Evolutionary conservation across 257 asterid genomes (phyloP).

Genomic region (Gentiana macrophylla): DNA sequence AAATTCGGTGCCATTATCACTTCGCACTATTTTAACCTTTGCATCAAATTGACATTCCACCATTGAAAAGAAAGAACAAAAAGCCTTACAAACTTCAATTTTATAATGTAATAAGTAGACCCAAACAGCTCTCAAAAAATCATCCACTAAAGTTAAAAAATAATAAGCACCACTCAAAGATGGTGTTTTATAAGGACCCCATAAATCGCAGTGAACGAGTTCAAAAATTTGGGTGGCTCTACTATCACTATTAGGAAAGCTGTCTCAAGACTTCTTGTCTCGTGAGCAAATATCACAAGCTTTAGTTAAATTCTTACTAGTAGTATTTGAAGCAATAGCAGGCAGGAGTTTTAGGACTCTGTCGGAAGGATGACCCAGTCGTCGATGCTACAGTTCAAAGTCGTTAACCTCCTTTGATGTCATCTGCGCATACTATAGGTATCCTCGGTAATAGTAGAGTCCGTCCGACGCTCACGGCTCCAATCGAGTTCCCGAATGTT

Average conservation of each 20-base stretch:
- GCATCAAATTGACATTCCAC: not conserved
- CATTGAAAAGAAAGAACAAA: not conserved
- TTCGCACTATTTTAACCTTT: not conserved
- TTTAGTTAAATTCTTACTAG: too few species aligned
- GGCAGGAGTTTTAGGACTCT: too few species aligned
- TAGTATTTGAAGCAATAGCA: too few species aligned
- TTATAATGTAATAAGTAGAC: not conserved
- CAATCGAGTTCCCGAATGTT: not conserved
- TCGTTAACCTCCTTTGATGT: too few species aligned
- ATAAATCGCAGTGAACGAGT: not conserved
- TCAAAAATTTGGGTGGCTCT: not conserved
- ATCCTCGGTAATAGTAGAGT: not conserved
- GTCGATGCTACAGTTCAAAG: too few species aligned
- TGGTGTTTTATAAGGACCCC: not conserved
- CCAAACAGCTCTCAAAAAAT: not conserved
- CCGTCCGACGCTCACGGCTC: not conserved
- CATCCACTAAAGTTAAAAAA: conserved; percentile 1
- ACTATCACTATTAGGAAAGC: not conserved
- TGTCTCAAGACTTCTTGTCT: too few species aligned
- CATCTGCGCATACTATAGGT: too few species aligned
- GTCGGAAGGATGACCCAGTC: too few species aligned
- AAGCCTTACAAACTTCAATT: too few species aligned
- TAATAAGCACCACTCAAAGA: not conserved
- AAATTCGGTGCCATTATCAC: conserved; percentile 2
- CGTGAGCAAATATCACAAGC: too few species aligned